Conservation (phyloP, 106 monocot genomes). For the Dendrobium chrysotoxum region DNA sequence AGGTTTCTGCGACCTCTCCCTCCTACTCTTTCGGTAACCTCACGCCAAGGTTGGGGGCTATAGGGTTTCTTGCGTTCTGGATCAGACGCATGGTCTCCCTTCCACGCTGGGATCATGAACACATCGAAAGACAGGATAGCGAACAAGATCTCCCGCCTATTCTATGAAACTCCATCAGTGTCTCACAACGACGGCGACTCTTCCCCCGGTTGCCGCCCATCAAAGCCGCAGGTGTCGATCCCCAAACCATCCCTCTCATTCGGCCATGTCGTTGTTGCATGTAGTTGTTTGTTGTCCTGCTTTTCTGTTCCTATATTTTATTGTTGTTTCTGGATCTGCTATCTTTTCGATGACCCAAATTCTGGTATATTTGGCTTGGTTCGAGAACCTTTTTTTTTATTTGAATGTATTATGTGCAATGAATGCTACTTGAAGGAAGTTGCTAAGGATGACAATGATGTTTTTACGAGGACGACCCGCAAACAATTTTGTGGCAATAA, state of each 20-base stretch:
- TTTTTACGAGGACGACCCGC: not conserved
- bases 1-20: not conserved
- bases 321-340: not conserved
- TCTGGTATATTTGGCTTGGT: not conserved
- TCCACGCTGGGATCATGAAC: constrained; percentile 11
- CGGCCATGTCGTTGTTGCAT: not conserved
- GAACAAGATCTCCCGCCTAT: constrained; percentile 51
- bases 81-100: not conserved
- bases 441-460: not conserved
- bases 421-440: not conserved
- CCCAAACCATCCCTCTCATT: not conserved
- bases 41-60: not conserved
- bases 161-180: constrained; percentile 38
- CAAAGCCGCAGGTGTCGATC: constrained; percentile 1
- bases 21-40: not conserved
- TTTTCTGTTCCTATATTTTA: not conserved
- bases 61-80: not conserved
- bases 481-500: not conserved
- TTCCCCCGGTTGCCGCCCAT: constrained; percentile 4
- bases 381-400: not conserved
- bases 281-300: not conserved
- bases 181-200: not conserved
- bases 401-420: not conserved
- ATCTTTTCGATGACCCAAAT: not conserved
- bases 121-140: constrained; percentile 64